Conservation (phyloP, 2,329 filamentous ascomycete species). For the Nannizzia gypsea region DNA sequence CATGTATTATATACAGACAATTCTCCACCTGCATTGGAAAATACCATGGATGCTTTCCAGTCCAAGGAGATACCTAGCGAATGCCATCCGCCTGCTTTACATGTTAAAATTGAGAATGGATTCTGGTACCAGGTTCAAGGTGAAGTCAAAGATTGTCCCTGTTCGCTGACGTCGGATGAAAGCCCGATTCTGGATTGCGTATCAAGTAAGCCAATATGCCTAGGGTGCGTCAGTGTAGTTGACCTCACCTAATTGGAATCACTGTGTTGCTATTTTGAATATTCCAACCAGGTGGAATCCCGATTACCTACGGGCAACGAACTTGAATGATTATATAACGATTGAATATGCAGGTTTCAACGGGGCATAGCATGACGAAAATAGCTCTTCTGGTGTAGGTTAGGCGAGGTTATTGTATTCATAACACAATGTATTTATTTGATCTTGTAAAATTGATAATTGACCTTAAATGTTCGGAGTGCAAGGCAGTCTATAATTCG, state of each 20-base stretch:
- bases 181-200: neutral
- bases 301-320: too few relatives aligned
- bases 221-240: constrained; percentile 6
- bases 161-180: too few relatives aligned
- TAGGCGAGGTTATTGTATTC: neutral
- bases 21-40: neutral
- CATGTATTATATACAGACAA: neutral
- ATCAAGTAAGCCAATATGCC: neutral
- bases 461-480: neutral
- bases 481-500: neutral
- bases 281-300: neutral
- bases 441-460: neutral
- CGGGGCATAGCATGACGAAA: too few relatives aligned
- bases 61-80: neutral
- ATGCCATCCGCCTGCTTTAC: neutral
- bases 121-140: constrained; percentile 7
- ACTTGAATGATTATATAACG: too few relatives aligned
- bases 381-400: too few relatives aligned
- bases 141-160: neutral
- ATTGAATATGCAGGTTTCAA: too few relatives aligned
- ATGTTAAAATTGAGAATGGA: constrained; percentile 5
- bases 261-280: neutral
- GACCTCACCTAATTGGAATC: constrained; percentile 7
- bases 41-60: neutral
- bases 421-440: neutral